Evolutionary conservation across 768 basidiomycete genomes (phyloP), one percentile per base, ranked within the genome.

Genomic region (Dendrothele bispora): DNA sequence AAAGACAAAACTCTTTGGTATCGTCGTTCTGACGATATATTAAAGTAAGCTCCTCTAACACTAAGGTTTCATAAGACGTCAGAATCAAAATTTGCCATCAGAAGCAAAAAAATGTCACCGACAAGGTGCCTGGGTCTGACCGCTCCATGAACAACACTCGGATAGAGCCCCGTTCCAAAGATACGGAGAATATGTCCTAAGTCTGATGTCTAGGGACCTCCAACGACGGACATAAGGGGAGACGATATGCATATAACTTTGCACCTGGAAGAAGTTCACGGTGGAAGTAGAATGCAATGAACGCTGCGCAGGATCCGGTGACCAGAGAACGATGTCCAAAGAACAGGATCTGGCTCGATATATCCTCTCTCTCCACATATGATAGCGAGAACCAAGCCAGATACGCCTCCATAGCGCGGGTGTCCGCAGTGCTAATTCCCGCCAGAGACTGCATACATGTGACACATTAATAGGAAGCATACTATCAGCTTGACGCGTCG

Each of bases 111-210:
- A 12, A n/a, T 14, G 14, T 7, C 27, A 30, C 46, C 25, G 21
- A 47, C 59, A 43, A 11, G 61, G 66, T 1, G 74, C 81, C 39
- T 70, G 64, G 6, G 66, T 58, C 21, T 68, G 48, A 40, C 56
- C 51, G 20, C 53, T 56, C 20, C 64, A 62, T 7, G 66, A 68
- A 56, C 78, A 83, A 50, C 75, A 74, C 20, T 69, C 73, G 4
- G 82, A 80, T 32, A 88, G 70, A 18, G 83, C 75, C 11, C 82
- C 79, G 43, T 82, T 84, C 80, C 82, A 85, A n/a, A 88, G 68
- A 59, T 78, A 82, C 1, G 84, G 84, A 3, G 77, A 70, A 46
- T 82, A 80, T 14, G 74, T 68, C 29, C 66, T 51, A 61, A 88
- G 82, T 15, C 63, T 64, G 38, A 88, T 73, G 43, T 79, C 69